A percentile compares a stretch with the other conserved stretches of the same genome.
Evolutionary conservation across 1,284 basidiomycete genomes (phyloP).

Genomic region (Trametes sp.): DNA sequence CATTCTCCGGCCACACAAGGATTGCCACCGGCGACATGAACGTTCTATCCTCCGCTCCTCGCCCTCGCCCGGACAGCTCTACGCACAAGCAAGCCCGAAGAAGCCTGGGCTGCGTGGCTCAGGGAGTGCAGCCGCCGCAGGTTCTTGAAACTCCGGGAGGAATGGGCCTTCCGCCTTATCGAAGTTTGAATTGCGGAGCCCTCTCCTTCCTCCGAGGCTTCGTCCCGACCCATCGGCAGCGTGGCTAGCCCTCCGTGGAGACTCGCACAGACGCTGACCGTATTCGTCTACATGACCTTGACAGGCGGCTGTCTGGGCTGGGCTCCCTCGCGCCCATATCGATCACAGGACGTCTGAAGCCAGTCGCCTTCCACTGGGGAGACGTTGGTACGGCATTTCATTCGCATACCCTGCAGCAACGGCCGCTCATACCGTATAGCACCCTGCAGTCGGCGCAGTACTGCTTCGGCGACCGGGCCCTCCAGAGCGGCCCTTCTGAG

Average conservation of each 20-base stretch:
- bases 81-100: neutral
- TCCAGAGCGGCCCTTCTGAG: constrained; percentile 11
- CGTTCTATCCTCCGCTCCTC: neutral
- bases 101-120: neutral
- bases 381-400: constrained; percentile 12
- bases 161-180: constrained; percentile 13
- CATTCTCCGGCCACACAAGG: constrained; percentile 5
- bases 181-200: neutral
- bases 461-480: constrained; percentile 17
- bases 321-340: neutral
- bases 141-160: constrained; percentile 15
- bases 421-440: constrained; percentile 11
- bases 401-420: constrained; percentile 5
- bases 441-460: constrained; percentile 8
- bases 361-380: neutral
- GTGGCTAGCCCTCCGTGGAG: constrained; percentile 4
- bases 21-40: constrained; percentile 9
- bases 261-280: neutral
- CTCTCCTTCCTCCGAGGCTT: constrained; percentile 10
- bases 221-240: constrained; percentile 13
- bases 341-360: constrained; percentile 10
- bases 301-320: neutral
- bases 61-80: neutral
- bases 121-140: neutral
- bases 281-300: neutral